Base-by-base conservation (phyloP, 2,329 filamentous ascomycete genomes). In the Fusarium aywerte region DNA sequence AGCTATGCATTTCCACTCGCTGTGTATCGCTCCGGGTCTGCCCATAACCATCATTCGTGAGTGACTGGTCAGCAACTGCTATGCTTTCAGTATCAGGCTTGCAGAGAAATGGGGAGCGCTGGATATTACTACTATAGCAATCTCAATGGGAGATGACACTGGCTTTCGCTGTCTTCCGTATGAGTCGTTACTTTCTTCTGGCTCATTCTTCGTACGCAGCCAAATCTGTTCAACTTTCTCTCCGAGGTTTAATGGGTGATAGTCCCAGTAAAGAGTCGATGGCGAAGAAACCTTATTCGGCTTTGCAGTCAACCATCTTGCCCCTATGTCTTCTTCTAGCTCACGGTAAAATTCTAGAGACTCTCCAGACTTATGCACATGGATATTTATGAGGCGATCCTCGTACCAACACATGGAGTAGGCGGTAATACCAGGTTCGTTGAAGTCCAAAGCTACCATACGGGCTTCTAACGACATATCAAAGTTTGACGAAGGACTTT, bases 341-440 rank as follows among this genome's bases (percentile, higher is more conserved):
- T 52, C 51, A 3, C 20, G 43, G 15, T 65, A 62, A 45, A 68
- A 66, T 6, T n/a, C 20, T 5, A 58, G 23, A 16, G 27, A 35
- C 32, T 62, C 65, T 18, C 23, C 21, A 12, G 21, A n/a, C 15
- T 43, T 52, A 31, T 68, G 56, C 8, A 40, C 27, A 15, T 45
- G 57, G 5, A 68, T 31, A 12, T 55, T 39, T 8, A 67, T 6
- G 12, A 63, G 38, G 6, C 33, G 45, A 2, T 38, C 33, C 23
- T 36, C 32, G 15, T 38, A 23, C 65, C 65, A 68, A 18, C 61
- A 68, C 7, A 40, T 18, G 29, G 65, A 68, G 23, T 67, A 63
- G 7, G 61, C 65, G 8, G 29, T 43, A 15, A 31, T 67, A 4
- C 16, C 20, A 15, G 65, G 49, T 12, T 51, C 9, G 5, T 69